A percentile compares a stretch with the other conserved stretches of the same genome.
Evolutionary conservation across 208 protist species (phyloP).

Genomic region (Blastocrithidia nonstop): DNA sequence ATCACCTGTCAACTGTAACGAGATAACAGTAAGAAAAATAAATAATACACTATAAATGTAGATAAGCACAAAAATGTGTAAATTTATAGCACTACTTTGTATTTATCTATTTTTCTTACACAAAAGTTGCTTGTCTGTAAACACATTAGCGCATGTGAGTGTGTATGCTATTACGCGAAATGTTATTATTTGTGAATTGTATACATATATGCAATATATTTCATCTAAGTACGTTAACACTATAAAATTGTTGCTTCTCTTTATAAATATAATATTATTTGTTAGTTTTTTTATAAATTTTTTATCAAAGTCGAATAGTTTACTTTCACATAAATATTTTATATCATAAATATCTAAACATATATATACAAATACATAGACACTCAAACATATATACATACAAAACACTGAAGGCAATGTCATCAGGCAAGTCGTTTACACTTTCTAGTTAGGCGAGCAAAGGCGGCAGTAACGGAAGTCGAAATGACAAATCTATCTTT

Average conservation of each 20-base stretch:
- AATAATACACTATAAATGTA: no score
- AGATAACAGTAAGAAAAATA: no score
- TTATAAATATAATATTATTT: not conserved
- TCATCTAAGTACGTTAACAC: not conserved
- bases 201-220: not conserved
- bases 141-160: not conserved
- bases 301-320: slow-evolving; percentile 4
- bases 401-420: not conserved
- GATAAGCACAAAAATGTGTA: no score
- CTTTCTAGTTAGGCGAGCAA: no score
- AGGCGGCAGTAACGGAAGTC: no score
- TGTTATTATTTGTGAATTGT: not conserved
- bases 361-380: not conserved
- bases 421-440: not conserved
- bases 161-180: not conserved
- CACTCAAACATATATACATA: not conserved
- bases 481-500: no score
- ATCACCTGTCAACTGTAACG: no score
- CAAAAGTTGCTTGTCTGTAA: no score
- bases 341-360: not conserved
- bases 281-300: not conserved
- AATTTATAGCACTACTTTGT: no score
- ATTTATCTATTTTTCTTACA: no score
- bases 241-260: not conserved
- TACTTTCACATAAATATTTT: not conserved